phyloP scores from a whole-genome alignment of 2,329 filamentous ascomycete genomes.

The Chrysoporthe cubensis region DNA sequence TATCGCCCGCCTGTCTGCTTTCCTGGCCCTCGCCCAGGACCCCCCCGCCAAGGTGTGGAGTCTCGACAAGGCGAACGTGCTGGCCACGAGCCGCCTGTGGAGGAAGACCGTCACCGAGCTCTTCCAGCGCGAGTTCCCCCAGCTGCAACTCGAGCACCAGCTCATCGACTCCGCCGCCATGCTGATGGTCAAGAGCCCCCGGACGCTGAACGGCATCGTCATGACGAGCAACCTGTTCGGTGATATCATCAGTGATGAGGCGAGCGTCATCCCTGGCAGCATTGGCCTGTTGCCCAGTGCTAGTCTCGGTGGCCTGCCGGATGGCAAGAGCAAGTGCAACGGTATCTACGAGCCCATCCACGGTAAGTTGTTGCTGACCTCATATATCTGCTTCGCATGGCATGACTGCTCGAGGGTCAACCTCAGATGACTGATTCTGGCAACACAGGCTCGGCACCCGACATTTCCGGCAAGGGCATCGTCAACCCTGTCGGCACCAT shows the following conservation, averaged over 20 bases:
- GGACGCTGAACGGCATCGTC: conserved; percentile 84
- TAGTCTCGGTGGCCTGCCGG: conserved; percentile 82
- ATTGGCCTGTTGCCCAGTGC: conserved; percentile 88
- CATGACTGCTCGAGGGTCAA: too few relatives aligned
- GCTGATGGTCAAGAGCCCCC: conserved; percentile 95
- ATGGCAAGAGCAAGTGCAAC: conserved; percentile 82
- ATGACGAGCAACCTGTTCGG: conserved; percentile 95
- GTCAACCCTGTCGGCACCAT: conserved; percentile 93
- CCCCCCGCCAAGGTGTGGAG: conserved; percentile 81
- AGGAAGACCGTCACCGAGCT: conserved; percentile 83
- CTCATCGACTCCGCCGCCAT: conserved; percentile 97
- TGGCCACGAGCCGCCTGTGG: conserved; percentile 90
- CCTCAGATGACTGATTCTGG: conserved; percentile 8
- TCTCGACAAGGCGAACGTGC: conserved; percentile 95
- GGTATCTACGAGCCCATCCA: conserved; percentile 99
- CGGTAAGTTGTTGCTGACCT: conserved; percentile 55
- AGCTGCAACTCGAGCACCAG: conserved; percentile 83
- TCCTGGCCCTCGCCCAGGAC: conserved; percentile 76
- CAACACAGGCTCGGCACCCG: conserved; percentile 76
- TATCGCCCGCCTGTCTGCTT: conserved; percentile 78
- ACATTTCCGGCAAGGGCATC: conserved; percentile 89
- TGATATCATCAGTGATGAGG: conserved; percentile 95
- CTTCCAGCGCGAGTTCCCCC: conserved; percentile 86
- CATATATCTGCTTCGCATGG: neutral
- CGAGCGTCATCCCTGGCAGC: conserved; percentile 89